phyloP scores from a whole-genome alignment of 441 rosid genomes.

The Brassica balearica region DNA sequence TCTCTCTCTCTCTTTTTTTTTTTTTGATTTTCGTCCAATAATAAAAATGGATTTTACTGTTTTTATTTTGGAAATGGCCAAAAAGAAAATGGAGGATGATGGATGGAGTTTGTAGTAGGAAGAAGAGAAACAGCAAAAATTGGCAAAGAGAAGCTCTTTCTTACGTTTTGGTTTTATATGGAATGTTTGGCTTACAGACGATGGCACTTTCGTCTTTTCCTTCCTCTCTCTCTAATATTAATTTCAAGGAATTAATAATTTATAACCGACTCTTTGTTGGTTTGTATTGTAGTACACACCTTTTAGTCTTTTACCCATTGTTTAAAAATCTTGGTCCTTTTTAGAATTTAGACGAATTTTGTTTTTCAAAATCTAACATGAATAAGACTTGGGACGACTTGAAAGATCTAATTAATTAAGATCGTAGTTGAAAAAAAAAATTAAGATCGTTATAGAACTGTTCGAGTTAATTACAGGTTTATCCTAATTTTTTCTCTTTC shows the following conservation, averaged over 20 bases:
- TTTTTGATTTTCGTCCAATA: constrained; percentile 38
- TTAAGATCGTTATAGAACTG: too few species aligned
- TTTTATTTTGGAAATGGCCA: constrained; percentile 33
- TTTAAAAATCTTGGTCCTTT: background rate
- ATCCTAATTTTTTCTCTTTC: too few species aligned
- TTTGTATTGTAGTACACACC: background rate
- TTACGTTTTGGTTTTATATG: constrained; percentile 38
- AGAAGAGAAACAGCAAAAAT: constrained; percentile 19
- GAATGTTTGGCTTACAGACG: constrained; percentile 47
- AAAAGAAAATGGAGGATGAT: constrained; percentile 33
- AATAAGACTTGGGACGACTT: background rate
- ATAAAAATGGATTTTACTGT: constrained; percentile 15
- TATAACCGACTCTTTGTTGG: constrained; percentile 31
- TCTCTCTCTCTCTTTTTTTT: background rate
- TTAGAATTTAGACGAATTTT: background rate
- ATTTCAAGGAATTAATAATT: background rate
- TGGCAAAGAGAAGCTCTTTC: constrained; percentile 21
- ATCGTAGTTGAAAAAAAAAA: too few species aligned
- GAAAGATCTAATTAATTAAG: too few species aligned
- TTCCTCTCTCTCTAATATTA: background rate
- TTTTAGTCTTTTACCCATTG: constrained; percentile 9
- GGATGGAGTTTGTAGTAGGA: constrained; percentile 41
- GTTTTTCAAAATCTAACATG: constrained; percentile 22
- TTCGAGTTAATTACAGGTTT: too few species aligned
- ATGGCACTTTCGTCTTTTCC: constrained; percentile 44